Evolutionary conservation across 768 basidiomycete genomes (phyloP).

Genomic region (Paxillus rubicundulus): DNA sequence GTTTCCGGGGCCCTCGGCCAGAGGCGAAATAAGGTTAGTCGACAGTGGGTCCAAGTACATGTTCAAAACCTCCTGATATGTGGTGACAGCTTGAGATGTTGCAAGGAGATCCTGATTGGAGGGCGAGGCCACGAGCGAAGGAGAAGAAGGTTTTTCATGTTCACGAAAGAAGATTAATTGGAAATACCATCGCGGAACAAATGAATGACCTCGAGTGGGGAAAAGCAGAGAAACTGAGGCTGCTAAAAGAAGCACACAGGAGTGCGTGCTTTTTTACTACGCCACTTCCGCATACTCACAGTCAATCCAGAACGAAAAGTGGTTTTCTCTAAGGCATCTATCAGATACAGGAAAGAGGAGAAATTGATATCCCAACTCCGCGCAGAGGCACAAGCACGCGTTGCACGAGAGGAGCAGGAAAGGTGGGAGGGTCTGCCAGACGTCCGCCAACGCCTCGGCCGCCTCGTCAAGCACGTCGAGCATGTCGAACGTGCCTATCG

Average conservation of each 20-base stretch:
- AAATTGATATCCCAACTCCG: not conserved
- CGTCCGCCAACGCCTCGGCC: conserved; percentile 62
- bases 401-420: not conserved
- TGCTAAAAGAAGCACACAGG: not conserved
- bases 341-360: not conserved
- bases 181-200: not conserved
- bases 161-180: not conserved
- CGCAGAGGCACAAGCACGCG: not conserved
- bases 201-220: not conserved
- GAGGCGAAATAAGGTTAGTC: not conserved
- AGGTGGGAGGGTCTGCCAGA: not conserved
- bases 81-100: not conserved
- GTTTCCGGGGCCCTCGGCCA: not conserved
- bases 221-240: not conserved
- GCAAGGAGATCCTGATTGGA: not conserved
- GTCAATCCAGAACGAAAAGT: not conserved
- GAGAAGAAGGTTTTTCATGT: conserved; percentile 5
- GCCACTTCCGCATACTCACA: not conserved
- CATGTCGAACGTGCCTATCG: conserved; percentile 91
- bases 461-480: conserved; percentile 82
- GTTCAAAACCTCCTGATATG: not conserved
- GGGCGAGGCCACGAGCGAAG: conserved; percentile 1
- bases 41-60: not conserved
- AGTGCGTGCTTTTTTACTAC: not conserved
- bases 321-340: not conserved